Evolutionary conservation across 2,329 filamentous ascomycete genomes (phyloP).

Genomic region (Colletotrichum sp.): DNA sequence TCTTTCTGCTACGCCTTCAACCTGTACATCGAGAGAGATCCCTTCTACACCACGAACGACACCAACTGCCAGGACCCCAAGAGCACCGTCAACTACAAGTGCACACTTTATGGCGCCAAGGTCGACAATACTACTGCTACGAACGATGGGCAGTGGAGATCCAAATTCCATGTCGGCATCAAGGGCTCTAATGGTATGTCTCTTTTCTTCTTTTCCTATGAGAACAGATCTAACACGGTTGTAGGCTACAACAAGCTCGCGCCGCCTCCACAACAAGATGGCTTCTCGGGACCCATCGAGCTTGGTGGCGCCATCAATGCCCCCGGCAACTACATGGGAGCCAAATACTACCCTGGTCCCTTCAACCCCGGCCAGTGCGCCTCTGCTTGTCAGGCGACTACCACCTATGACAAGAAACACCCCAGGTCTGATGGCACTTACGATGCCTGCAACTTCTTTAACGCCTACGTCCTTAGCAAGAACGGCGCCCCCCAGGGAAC

Average conservation of each 20-base stretch:
- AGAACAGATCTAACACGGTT: neutral
- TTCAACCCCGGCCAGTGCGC: neutral
- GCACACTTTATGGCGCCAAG: neutral
- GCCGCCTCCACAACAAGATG: neutral
- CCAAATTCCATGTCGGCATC: constrained; percentile 18
- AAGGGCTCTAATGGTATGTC: constrained; percentile 17
- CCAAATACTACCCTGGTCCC: too few relatives aligned
- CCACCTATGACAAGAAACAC: neutral
- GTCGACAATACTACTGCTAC: neutral
- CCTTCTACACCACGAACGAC: neutral
- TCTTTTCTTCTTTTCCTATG: too few relatives aligned
- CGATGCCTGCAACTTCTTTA: constrained; percentile 18
- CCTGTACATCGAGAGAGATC: constrained; percentile 10
- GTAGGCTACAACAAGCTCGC: neutral
- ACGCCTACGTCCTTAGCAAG: constrained; percentile 4
- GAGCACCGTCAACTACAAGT: constrained; percentile 10
- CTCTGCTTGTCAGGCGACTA: neutral
- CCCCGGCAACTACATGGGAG: too few relatives aligned
- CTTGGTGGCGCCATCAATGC: too few relatives aligned
- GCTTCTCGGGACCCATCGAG: neutral
- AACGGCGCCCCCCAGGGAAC: neutral
- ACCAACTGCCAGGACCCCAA: neutral
- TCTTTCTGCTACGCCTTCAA: constrained; percentile 7
- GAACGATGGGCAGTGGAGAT: constrained; percentile 16
- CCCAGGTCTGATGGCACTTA: constrained; percentile 2